phyloP scores from a whole-genome alignment of 2,329 filamentous ascomycete genomes.

The Sporothrix protearum region DNA sequence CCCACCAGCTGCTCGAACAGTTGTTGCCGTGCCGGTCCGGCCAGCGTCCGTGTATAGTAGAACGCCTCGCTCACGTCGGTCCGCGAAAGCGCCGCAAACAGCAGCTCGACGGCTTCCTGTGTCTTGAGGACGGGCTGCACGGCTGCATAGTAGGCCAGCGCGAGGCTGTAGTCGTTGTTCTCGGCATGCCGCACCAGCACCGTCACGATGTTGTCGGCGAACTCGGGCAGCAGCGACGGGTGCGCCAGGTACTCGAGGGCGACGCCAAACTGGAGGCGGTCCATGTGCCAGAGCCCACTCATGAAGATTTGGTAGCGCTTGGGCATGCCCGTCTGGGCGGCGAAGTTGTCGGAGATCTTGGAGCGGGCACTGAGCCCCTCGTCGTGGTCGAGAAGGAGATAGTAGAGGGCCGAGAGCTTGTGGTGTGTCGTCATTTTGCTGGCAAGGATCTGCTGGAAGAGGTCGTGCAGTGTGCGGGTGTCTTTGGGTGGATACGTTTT shows the following conservation, averaged over 20 bases:
- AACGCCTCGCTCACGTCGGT: slow-evolving; percentile 70
- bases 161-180: slow-evolving; percentile 58
- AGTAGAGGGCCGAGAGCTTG: slow-evolving; percentile 80
- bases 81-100: slow-evolving; percentile 67
- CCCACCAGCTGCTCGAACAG: slow-evolving; percentile 66
- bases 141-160: slow-evolving; percentile 74
- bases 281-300: slow-evolving; percentile 77
- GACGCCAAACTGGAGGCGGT: slow-evolving; percentile 65
- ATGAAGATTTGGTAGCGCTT: slow-evolving; percentile 76
- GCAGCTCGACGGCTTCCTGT: slow-evolving; percentile 57
- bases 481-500: slow-evolving; percentile 72
- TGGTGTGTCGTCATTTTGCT: slow-evolving; percentile 65
- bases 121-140: slow-evolving; percentile 69
- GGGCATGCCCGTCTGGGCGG: slow-evolving; percentile 62
- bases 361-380: slow-evolving; percentile 46
- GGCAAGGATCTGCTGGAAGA: slow-evolving; percentile 67
- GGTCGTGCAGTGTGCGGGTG: slow-evolving; percentile 61
- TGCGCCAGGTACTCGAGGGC: slow-evolving; percentile 75
- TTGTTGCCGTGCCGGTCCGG: slow-evolving; percentile 56
- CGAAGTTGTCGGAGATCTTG: slow-evolving; percentile 55
- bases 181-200: slow-evolving; percentile 61
- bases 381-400: slow-evolving; percentile 73
- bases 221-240: slow-evolving; percentile 74
- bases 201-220: slow-evolving; percentile 75
- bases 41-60: slow-evolving; percentile 65